Conservation (phyloP, 2,329 filamentous ascomycete species). For the Chaetomium sp. region DNA sequence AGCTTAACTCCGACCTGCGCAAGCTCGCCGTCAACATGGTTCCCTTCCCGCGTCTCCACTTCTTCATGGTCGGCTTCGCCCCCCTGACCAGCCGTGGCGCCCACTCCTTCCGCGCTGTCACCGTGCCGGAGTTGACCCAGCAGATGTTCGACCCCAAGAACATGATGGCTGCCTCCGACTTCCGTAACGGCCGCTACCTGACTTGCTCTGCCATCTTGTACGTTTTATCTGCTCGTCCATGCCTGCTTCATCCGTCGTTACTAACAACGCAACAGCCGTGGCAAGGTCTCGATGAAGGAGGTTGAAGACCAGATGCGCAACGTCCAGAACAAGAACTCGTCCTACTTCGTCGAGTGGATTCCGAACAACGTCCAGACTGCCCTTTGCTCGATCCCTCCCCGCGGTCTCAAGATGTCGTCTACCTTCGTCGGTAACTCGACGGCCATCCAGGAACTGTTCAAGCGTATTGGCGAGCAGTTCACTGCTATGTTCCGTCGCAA, state of each 20-base stretch:
- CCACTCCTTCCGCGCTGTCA: slow-evolving; percentile 94
- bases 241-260: not conserved
- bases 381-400: slow-evolving; percentile 96
- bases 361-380: slow-evolving; percentile 99
- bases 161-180: slow-evolving; percentile 99
- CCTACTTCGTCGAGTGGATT: slow-evolving; percentile 99
- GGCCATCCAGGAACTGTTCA: slow-evolving; percentile 99
- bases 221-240: slow-evolving; percentile 29
- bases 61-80: slow-evolving; percentile 99
- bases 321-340: slow-evolving; percentile 98
- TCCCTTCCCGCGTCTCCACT: slow-evolving; percentile 99
- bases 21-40: slow-evolving; percentile 99
- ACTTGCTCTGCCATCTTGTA: slow-evolving; percentile 98
- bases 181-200: slow-evolving; percentile 99
- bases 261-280: slow-evolving; percentile 58
- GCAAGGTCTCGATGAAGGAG: slow-evolving; percentile 99
- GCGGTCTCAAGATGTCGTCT: slow-evolving; percentile 97
- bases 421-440: slow-evolving; percentile 99
- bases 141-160: slow-evolving; percentile 99
- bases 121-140: slow-evolving; percentile 96
- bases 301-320: slow-evolving; percentile 99
- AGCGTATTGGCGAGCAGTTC: slow-evolving; percentile 99
- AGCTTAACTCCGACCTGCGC: slow-evolving; percentile 99
- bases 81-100: slow-evolving; percentile 83
- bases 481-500: slow-evolving; percentile 99